Evolutionary conservation across 345 rosid species (phyloP), one percentile per base, ranked within the genome.

Genomic region (Hevea brasiliensis): DNA sequence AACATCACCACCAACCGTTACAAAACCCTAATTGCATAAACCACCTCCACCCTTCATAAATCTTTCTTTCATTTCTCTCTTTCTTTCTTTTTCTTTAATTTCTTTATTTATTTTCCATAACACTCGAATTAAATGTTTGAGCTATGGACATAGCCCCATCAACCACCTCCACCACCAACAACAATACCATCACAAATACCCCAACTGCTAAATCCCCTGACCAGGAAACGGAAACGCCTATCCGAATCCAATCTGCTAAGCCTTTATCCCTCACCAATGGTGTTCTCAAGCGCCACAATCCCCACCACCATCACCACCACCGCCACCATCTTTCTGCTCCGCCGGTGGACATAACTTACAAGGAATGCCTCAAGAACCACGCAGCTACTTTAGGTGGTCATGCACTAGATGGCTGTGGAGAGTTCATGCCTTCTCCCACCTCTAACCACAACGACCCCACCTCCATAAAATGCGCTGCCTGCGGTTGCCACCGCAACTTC

Each of bases 401-500:
- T 24, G 81, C 77, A 27, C 50, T 77, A 13, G 81, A 77, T 40
- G 81, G 81, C 2, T 77, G 81, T 23, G 81, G 81, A 35, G 81
- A 77, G 47, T 77, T 77, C 66, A 72, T 77, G 76, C 73, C 81
- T 9, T 77, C 81, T 3, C 77, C 81, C 9, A 61, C 67, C 20
- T 64, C 81, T 40, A 67, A 61, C 29, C 74, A 53, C 58, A 60
- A 65, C 0, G 70, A 77, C 64, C 81, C 81, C 14, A 55, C 77
- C 20, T 77, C 81, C 20, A 61, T 77, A 45, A 77, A 54, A 35
- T 77, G 81, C 58, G 81, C 77, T 6, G 81, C 81, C 8, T 77
- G 81, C 6, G 81, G 77, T 37, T 77, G 81, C 70, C 81, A 77
- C 64, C 77, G 81, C 57, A 77, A 77, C 18, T 77, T 77, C 69